These are phyloP conservation scores for Blastobotrys robertii DNA, from an alignment of 805 yeast species.

Conservation along the genomic window DNA sequence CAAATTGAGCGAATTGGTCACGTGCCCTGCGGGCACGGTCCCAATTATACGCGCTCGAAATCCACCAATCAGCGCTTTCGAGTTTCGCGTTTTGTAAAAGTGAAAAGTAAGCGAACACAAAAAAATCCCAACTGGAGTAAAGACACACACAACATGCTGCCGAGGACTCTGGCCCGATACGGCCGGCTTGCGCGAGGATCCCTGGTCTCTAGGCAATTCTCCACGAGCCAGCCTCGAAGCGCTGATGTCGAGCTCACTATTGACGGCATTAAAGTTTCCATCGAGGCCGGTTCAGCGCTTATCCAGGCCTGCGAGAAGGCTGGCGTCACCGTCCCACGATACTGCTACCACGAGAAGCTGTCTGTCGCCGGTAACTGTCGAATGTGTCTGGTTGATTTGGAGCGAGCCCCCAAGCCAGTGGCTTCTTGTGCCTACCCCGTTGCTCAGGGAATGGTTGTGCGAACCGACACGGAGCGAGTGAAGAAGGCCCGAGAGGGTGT, in stretches of 20 bases:
- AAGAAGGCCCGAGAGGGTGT: conserved; percentile 82
- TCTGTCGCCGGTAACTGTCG: conserved; percentile 91
- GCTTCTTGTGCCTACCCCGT: conserved; percentile 92
- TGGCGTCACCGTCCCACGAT: conserved; percentile 78
- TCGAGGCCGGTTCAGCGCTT: conserved; percentile 80
- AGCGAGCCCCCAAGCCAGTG: conserved; percentile 79
- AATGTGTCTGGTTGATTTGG: conserved; percentile 86
- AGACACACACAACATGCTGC: background rate
- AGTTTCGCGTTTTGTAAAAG: background rate
- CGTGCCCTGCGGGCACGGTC: background rate
- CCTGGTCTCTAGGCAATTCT: conserved; percentile 21
- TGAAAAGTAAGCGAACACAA: background rate
- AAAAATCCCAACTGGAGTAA: background rate
- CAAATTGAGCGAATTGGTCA: no score
- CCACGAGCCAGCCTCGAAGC: conserved; percentile 26
- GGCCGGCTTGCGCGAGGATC: background rate
- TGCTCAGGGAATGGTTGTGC: conserved; percentile 80
- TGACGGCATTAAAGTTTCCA: conserved; percentile 66
- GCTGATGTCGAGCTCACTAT: conserved; percentile 48
- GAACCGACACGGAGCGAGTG: conserved; percentile 68
- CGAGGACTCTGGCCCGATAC: background rate
- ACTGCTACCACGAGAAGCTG: conserved; percentile 84
- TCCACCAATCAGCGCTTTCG: background rate
- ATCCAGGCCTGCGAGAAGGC: conserved; percentile 90
- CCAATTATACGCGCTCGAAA: background rate